phyloP scores from a whole-genome alignment of 352 stramenopile genomes.

The Pythium scleroteichum region DNA sequence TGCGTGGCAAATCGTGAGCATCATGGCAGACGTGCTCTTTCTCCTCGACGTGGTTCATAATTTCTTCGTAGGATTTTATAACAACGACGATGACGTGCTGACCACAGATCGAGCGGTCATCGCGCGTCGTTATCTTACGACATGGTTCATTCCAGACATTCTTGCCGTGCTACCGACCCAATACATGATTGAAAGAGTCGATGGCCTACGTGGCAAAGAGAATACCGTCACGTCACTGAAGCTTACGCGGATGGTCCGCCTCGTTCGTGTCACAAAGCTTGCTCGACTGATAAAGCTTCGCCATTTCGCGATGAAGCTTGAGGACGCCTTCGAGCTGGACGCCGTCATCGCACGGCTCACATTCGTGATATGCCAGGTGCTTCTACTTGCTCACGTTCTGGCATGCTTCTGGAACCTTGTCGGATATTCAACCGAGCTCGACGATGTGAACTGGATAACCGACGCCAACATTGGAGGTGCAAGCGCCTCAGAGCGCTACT shows the following conservation, averaged over 20 bases:
- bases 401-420: constrained; percentile 82
- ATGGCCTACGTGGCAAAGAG: constrained; percentile 23
- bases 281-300: constrained; percentile 67
- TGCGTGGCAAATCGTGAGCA: constrained; percentile 30
- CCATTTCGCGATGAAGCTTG: constrained; percentile 70
- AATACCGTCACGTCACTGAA: constrained; percentile 62
- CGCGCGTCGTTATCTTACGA: constrained; percentile 48
- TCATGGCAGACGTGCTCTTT: constrained; percentile 54
- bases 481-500: constrained; percentile 47
- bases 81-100: constrained; percentile 64
- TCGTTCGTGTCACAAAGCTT: constrained; percentile 73
- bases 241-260: constrained; percentile 57
- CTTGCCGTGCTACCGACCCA: constrained; percentile 55
- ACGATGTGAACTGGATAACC: constrained; percentile 51
- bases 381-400: constrained; percentile 74
- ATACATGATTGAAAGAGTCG: constrained; percentile 38
- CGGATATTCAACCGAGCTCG: constrained; percentile 38
- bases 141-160: constrained; percentile 63
- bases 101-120: constrained; percentile 44
- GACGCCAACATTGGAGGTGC: constrained; percentile 28
- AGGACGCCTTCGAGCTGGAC: constrained; percentile 68
- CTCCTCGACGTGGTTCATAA: constrained; percentile 68
- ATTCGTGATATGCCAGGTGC: constrained; percentile 58
- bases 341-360: constrained; percentile 63
- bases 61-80: constrained; percentile 71